Evolutionary conservation across 768 basidiomycete genomes (phyloP).

Genomic region (Lyophyllum semitale): DNA sequence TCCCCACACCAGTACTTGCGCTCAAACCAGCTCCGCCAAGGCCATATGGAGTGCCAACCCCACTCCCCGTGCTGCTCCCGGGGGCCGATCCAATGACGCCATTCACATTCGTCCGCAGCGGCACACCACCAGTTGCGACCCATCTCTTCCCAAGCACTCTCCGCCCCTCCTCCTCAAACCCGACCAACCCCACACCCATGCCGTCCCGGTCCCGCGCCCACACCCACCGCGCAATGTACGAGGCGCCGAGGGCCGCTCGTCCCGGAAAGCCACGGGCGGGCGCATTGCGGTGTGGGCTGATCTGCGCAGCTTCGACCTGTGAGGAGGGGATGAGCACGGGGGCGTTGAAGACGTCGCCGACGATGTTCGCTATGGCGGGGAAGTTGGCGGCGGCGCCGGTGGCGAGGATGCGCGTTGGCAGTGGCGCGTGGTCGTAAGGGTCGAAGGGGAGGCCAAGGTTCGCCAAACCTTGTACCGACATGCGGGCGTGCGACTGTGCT

Average conservation of each 20-base stretch:
- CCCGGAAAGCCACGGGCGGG: slow-evolving; percentile 71
- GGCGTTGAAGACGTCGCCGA: slow-evolving; percentile 83
- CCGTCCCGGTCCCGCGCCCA: slow-evolving; percentile 66
- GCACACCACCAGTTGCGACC: slow-evolving; percentile 62
- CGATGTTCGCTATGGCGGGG: slow-evolving; percentile 76
- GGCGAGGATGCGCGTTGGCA: slow-evolving; percentile 68
- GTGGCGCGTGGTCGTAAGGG: slow-evolving; percentile 68
- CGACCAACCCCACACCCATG: slow-evolving; percentile 45
- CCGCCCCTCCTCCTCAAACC: slow-evolving; percentile 81
- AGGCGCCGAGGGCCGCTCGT: slow-evolving; percentile 70
- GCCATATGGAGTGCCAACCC: slow-evolving; percentile 68
- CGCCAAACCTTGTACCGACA: slow-evolving; percentile 29
- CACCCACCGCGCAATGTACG: slow-evolving; percentile 84
- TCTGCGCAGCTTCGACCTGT: slow-evolving; percentile 77
- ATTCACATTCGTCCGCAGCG: slow-evolving; percentile 63
- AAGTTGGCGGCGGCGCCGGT: slow-evolving; percentile 86
- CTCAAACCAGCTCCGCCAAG: slow-evolving; percentile 30
- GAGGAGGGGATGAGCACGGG: slow-evolving; percentile 74
- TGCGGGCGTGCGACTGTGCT: slow-evolving; percentile 15
- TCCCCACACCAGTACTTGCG: neutral
- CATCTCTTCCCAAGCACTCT: slow-evolving; percentile 74
- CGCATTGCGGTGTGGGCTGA: slow-evolving; percentile 71
- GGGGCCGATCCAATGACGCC: slow-evolving; percentile 26
- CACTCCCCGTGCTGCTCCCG: slow-evolving; percentile 53
- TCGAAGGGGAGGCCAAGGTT: slow-evolving; percentile 74